Evolutionary conservation across 176 grass and related monocot genomes (phyloP).

Genomic region (Thinopyrum elongatum): DNA sequence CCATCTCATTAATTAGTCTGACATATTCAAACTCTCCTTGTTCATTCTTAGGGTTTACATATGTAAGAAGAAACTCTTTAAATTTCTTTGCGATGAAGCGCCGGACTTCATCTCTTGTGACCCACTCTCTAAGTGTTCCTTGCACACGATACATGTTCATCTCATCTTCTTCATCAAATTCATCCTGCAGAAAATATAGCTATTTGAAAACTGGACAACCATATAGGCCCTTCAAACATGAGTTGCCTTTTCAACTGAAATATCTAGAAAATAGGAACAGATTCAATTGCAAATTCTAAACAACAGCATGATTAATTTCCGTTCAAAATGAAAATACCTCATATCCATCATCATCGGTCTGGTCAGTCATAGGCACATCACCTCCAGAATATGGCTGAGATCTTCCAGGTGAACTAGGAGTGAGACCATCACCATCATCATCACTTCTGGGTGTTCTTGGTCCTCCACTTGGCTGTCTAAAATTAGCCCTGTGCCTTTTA

Average conservation of each 20-base stretch:
- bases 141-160: slow-evolving; percentile 98
- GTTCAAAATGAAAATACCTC: slow-evolving; percentile 58
- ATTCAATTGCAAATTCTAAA: slow-evolving; percentile 16
- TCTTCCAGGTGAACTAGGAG: slow-evolving; percentile 86
- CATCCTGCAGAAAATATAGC: slow-evolving; percentile 61
- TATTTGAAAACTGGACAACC: neutral
- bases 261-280: neutral
- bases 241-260: neutral
- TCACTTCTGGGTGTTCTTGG: slow-evolving; percentile 77
- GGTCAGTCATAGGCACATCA: slow-evolving; percentile 88
- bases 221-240: neutral
- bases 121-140: slow-evolving; percentile 91
- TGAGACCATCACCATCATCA: slow-evolving; percentile 77
- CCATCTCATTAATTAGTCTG: slow-evolving; percentile 90
- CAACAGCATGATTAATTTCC: slow-evolving; percentile 21
- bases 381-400: slow-evolving; percentile 74
- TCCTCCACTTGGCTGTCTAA: slow-evolving; percentile 67
- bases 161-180: slow-evolving; percentile 95
- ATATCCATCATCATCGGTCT: slow-evolving; percentile 84
- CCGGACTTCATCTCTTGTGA: slow-evolving; percentile 93
- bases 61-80: slow-evolving; percentile 96
- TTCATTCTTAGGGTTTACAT: slow-evolving; percentile 93
- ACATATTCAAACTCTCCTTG: slow-evolving; percentile 98
- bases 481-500: slow-evolving; percentile 81
- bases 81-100: slow-evolving; percentile 99